Conservation (phyloP, 2,329 filamentous ascomycete species). For the Fusarium camptoceras region DNA sequence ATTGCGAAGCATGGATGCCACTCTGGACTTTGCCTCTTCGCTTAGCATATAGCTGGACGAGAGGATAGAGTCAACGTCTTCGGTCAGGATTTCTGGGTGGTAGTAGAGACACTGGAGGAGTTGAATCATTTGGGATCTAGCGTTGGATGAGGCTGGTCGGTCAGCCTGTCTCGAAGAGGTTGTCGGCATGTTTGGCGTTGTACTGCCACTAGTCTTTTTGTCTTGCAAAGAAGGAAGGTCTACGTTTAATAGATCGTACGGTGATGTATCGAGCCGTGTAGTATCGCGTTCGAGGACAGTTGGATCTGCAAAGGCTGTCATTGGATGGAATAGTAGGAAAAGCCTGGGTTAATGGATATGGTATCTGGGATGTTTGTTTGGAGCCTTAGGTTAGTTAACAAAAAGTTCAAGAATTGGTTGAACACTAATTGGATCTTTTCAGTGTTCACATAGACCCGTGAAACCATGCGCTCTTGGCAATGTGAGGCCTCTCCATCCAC, state of each 20-base stretch:
- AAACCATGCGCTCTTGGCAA: not conserved
- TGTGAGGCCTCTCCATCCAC: not conserved
- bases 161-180: not conserved
- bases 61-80: not conserved
- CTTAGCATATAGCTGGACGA: not conserved
- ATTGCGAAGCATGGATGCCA: not conserved
- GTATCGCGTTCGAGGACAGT: not conserved
- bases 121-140: not conserved
- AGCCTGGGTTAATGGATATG: no score
- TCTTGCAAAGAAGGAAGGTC: not conserved
- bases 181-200: not conserved
- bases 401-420: not conserved
- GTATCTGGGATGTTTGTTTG: not conserved
- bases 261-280: rapidly evolving
- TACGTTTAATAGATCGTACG: not conserved
- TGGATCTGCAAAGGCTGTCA: not conserved
- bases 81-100: not conserved
- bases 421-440: not conserved
- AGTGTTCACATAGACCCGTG: not conserved
- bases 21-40: not conserved
- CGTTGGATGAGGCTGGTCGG: not conserved
- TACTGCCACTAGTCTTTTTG: not conserved
- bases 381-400: not conserved
- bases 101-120: not conserved
- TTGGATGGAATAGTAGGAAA: no score